phyloP scores from a whole-genome alignment of 1,139 yeast genomes.

The Blastobotrys petasosporus region DNA sequence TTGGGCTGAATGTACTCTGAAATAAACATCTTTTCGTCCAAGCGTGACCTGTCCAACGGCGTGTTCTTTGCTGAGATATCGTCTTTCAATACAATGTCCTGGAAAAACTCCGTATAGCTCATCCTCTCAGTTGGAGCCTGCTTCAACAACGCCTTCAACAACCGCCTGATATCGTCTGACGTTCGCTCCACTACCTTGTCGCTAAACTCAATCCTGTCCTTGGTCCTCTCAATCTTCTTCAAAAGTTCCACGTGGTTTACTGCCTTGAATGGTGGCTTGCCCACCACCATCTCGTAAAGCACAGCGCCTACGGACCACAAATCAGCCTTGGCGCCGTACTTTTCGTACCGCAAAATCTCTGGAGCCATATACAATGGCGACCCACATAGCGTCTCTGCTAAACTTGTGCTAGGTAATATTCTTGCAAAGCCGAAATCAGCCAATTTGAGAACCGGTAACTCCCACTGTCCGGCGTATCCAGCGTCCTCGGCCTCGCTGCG shows the following conservation, averaged over 20 bases:
- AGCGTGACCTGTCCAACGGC: constrained; percentile 61
- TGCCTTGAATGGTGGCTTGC: constrained; percentile 93
- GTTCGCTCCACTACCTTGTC: constrained; percentile 31
- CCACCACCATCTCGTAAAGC: constrained; percentile 87
- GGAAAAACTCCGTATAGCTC: constrained; percentile 81
- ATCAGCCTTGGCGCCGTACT: constrained; percentile 95
- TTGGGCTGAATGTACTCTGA: constrained; percentile 57
- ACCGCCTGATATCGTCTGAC: constrained; percentile 52
- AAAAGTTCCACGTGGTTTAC: constrained; percentile 84
- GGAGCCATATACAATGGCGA: constrained; percentile 98
- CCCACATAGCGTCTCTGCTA: constrained; percentile 97
- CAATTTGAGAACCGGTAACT: constrained; percentile 80
- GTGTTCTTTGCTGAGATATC: constrained; percentile 40
- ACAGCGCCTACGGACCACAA: constrained; percentile 98
- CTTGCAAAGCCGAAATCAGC: constrained; percentile 99
- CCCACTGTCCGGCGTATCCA: constrained; percentile 74
- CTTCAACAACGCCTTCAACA: constrained; percentile 70
- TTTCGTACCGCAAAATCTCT: constrained; percentile 87
- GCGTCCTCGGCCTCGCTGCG: constrained; percentile 49
- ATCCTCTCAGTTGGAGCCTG: constrained; percentile 84
- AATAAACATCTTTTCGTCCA: constrained; percentile 73
- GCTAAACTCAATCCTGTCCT: constrained; percentile 75
- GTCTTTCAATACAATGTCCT: constrained; percentile 45
- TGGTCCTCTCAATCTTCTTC: constrained; percentile 74
- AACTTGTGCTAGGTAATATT: constrained; percentile 80